Evolutionary conservation across 495 filamentous ascomycete species (phyloP), one percentile per base, ranked within the genome.

Genomic region (Barbatosphaeria neglecta): DNA sequence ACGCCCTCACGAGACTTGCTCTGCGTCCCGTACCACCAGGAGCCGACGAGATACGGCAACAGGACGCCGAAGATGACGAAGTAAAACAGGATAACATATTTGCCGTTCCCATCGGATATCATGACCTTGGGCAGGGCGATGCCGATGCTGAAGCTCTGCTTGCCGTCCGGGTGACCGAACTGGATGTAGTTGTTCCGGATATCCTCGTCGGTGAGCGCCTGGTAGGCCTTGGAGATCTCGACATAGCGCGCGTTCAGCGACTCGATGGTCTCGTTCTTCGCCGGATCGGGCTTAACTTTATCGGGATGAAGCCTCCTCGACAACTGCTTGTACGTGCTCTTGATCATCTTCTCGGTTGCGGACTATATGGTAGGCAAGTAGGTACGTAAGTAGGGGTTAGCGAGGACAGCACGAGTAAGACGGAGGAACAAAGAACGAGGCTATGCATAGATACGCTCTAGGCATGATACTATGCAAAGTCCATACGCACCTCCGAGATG

Each of bases 1-100:
- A 97, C 84, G 51, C 83, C 83, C 66, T 98, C 92, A 64, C 87
- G 92, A 17, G 92, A 96, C 59, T 86, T 75, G 41, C 82, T 75
- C 60, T 95, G 87, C 6, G 87, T 94, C 44, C 92, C 92, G 61
- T 97, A 98, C 92, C 92, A 98, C 92, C 92, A 98, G 27, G 82
- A 84, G 22, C 92, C 92, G 31, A 97, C 93, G 41, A 93, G 72
- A 58, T 95, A 98, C 11, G 92, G 92, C 38, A 98, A 66, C 37
- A 95, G 66, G 24, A 96, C 86, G 42, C 90, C 93, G 28, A 98
- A 77, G 31, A 96, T 69, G 37, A 77, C 64, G 9, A 86, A 88
- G 61, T 98, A 98, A 39, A 97, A 73, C 53, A 95, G 65, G 48
- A 98, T 72, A 39, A 96, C 86, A 58, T 95, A 97, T 70, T 96